Conservation (phyloP, 345 rosid species). For the Stellera chamaejasme region DNA sequence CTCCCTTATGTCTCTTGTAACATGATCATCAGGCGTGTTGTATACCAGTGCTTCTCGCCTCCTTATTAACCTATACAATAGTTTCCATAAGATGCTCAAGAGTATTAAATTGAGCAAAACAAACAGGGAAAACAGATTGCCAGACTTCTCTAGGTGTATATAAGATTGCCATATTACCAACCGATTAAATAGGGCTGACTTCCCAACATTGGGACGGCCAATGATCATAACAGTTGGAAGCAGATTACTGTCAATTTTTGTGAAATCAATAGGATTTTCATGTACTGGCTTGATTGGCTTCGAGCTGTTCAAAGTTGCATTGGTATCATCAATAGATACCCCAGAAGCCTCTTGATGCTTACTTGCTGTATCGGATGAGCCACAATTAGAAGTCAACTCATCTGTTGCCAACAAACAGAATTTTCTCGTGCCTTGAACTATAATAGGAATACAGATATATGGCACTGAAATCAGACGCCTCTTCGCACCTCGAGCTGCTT, state of each 20-base stretch:
- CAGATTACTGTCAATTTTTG: conserved; percentile 44
- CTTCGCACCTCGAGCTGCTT: conserved; percentile 5
- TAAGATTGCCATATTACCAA: conserved; percentile 17
- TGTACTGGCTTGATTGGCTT: conserved; percentile 12
- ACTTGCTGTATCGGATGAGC: conserved; percentile 8
- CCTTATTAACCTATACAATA: conserved; percentile 55
- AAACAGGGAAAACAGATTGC: neutral
- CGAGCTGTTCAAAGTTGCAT: conserved; percentile 10
- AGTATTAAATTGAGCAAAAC: neutral
- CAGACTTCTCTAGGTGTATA: neutral
- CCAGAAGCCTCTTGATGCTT: conserved; percentile 10
- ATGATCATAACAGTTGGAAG: conserved; percentile 82
- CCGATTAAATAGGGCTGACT: conserved; percentile 92
- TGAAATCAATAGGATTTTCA: conserved; percentile 58
- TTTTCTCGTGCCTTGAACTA: conserved; percentile 14
- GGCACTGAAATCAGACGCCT: conserved; percentile 3
- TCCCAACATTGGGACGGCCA: conserved; percentile 96
- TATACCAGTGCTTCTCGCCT: conserved; percentile 93
- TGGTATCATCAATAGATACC: conserved; percentile 9
- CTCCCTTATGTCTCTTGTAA: conserved; percentile 87
- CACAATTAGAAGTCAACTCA: conserved; percentile 11
- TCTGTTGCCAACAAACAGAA: conserved; percentile 30
- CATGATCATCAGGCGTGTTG: conserved; percentile 93
- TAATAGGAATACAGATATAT: conserved; percentile 8
- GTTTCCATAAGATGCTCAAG: neutral